phyloP scores from a whole-genome alignment of 148 eudicot genomes.

The Simmondsia chinensis region DNA sequence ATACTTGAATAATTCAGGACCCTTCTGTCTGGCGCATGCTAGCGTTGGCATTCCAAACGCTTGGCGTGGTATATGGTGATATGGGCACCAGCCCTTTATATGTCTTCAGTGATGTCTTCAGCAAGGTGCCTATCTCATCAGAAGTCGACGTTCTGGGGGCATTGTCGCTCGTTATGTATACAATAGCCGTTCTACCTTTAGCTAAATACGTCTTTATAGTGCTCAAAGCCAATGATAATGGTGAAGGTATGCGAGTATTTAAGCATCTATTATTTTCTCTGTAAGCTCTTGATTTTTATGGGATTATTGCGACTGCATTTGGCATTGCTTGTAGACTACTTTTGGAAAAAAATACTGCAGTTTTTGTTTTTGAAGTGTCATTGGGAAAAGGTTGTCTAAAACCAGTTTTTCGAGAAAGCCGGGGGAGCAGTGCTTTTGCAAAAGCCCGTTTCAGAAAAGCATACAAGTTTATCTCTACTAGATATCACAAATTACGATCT shows the following conservation, averaged over 20 bases:
- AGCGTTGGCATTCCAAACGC: conserved; percentile 90
- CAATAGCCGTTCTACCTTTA: conserved; percentile 80
- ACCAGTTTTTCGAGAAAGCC: no score
- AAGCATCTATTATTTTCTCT: background rate
- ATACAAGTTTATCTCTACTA: no score
- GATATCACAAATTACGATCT: no score
- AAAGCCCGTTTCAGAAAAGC: no score
- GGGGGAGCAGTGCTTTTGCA: no score
- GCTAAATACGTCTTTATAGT: conserved; percentile 82
- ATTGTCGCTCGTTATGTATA: conserved; percentile 77
- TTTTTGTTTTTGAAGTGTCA: background rate
- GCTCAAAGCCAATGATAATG: conserved; percentile 93
- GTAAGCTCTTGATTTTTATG: no score
- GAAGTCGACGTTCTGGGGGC: conserved; percentile 85
- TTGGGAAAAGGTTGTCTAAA: no score
- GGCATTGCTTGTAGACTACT: no score
- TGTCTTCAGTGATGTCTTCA: conserved; percentile 83
- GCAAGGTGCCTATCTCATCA: conserved; percentile 75
- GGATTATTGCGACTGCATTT: no score
- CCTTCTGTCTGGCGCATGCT: conserved; percentile 52
- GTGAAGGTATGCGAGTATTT: conserved; percentile 62
- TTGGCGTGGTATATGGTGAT: conserved; percentile 97
- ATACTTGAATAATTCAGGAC: conserved; percentile 42
- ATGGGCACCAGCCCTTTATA: conserved; percentile 96
- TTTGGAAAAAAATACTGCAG: no score